Percentiles rank a stretch among this genome's conserved stretches.
Conservation (phyloP, 345 rosid species). For the Corchorus capsularis region DNA sequence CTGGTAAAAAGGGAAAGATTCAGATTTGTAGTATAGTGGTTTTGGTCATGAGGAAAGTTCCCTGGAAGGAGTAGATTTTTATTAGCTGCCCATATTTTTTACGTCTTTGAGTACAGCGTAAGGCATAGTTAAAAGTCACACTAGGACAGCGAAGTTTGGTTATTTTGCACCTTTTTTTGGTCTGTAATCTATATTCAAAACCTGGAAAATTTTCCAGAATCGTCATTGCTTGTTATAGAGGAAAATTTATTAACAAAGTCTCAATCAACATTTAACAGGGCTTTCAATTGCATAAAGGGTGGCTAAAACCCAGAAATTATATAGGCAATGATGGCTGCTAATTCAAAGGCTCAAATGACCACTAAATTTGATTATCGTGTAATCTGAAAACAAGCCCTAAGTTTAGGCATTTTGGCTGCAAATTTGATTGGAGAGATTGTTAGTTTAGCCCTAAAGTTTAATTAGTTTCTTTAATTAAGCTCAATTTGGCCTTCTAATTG, state of each 20-base stretch:
- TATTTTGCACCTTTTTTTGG: neutral
- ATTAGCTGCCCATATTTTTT: neutral
- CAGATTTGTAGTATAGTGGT: neutral
- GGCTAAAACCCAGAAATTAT: too few species aligned
- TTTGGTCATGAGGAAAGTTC: neutral
- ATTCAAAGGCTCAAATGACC: neutral
- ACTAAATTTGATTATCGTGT: neutral
- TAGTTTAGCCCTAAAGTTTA: neutral
- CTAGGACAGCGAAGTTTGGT: neutral
- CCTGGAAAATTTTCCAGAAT: neutral
- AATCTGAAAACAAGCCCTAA: neutral
- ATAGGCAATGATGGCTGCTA: neutral
- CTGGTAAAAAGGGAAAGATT: neutral
- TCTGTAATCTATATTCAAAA: neutral
- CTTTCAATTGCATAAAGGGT: neutral
- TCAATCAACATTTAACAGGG: neutral
- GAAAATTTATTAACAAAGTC: too few species aligned
- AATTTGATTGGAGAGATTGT: too few species aligned
- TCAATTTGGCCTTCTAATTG: neutral
- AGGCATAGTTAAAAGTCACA: conserved; percentile 1
- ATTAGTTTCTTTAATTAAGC: neutral
- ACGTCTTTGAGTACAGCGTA: neutral
- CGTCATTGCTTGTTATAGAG: neutral
- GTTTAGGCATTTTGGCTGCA: too few species aligned
- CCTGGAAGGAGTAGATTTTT: neutral